A percentile compares a stretch with the other conserved stretches of the same genome.
These are phyloP conservation scores for Tolypocladium tundrense DNA, from an alignment of 2,329 filamentous ascomycete genomes.

Conservation along the genomic window DNA sequence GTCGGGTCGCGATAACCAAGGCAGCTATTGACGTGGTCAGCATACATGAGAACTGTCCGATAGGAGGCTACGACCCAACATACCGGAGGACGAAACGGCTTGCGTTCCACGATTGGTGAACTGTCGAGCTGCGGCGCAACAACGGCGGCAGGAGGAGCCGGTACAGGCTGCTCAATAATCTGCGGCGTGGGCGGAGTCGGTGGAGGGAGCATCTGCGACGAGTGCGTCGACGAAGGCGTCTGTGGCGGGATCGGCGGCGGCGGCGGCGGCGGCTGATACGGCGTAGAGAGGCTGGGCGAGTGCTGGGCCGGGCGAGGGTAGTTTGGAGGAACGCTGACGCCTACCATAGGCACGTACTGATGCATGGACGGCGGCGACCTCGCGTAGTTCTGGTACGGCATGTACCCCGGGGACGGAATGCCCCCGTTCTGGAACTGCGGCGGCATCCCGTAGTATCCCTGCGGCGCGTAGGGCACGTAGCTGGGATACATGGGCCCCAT, in stretches of 20 bases:
- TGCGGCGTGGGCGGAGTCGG: conserved; percentile 38
- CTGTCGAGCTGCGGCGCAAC: conserved; percentile 1
- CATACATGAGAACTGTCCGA: neutral
- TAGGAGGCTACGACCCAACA: conserved; percentile 16
- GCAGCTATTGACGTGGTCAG: conserved; percentile 30
- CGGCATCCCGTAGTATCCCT: conserved; percentile 42
- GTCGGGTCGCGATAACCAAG: conserved; percentile 46
- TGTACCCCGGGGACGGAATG: conserved; percentile 35
- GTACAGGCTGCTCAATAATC: conserved; percentile 16
- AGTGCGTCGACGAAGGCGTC: conserved; percentile 44
- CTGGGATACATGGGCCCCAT: conserved; percentile 38
- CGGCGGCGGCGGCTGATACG: conserved; percentile 43
- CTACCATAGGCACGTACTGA: conserved; percentile 44
- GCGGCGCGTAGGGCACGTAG: conserved; percentile 40
- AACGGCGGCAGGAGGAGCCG: conserved; percentile 7
- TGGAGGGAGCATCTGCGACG: conserved; percentile 30
- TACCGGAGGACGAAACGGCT: conserved; percentile 40
- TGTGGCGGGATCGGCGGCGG: conserved; percentile 33
- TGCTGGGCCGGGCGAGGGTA: conserved; percentile 39
- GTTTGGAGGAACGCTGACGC: conserved; percentile 31
- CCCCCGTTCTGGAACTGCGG: conserved; percentile 47
- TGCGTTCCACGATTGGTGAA: conserved; percentile 7
- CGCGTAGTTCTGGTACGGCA: conserved; percentile 38
- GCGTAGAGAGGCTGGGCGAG: conserved; percentile 43
- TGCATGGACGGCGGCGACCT: conserved; percentile 42